Evolutionary conservation across 192 early-diverging fungal genomes (phyloP), one percentile per base, ranked within the genome.

Genomic region (Entophlyctis helioformis): DNA sequence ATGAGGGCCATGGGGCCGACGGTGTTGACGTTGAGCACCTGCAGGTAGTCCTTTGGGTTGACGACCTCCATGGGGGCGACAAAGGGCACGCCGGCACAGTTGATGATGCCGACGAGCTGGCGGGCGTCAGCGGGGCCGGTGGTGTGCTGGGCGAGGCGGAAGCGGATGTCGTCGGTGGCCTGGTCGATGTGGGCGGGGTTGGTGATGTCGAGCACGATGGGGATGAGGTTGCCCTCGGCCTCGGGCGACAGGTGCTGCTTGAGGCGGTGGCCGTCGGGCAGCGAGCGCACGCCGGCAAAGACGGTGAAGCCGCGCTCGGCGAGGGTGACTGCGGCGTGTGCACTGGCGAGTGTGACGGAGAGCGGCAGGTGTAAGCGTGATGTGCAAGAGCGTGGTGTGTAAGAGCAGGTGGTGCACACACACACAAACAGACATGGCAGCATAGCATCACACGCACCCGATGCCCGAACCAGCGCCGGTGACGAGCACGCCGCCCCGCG

Each of bases 171-270:
- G 27, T 48, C 26, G 0, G 15, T 24, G n/a, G 62, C 55, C 8
- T 36, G 3, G 19, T 18, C n/a, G 47, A 63, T 53, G 18, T n/a
- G 21, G 15, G 8, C 36, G 10, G 48, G 34, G 32, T 46, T 33
- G 8, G 69, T 66, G 8, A 71, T 58, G 29, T 71, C 69, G 23
- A 71, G 46, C 4, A 64, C 36, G 11, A 71, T 22, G 8, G 69
- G 60, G 26, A 63, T 28, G 25, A 66, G 24, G 8, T 15, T n/a
- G 32, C 47, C 53, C n/a, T 39, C 31, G 23, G 26, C 42, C 16
- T 53, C 45, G 18, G 20, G 19, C 1, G 25, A 28, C 5, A 44
- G 44, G 25, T 51, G 37, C 7, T 23, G 11, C n/a, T 33, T 29
- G 18, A 69, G 49, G 15, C 41, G 9, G 15, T 46, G 50, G 3